A percentile compares a stretch with the other conserved stretches of the same genome.
Evolutionary conservation across 441 rosid genomes (phyloP).

Genomic region (Mallotus repandus): DNA sequence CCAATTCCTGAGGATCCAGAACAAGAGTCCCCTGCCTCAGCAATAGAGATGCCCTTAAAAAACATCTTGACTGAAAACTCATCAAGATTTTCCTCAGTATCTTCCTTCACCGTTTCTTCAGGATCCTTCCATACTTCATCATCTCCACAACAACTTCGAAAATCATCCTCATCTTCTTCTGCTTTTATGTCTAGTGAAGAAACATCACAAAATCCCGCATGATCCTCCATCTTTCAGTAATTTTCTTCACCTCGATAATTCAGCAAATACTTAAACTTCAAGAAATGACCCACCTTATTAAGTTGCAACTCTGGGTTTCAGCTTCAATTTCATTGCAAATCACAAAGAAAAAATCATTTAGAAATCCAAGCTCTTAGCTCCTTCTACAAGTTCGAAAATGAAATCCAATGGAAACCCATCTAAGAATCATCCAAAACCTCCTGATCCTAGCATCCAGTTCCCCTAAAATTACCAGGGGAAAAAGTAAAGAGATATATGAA

Average conservation of each 20-base stretch:
- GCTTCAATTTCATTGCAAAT: conserved; percentile 17
- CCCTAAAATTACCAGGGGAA: conserved; percentile 6
- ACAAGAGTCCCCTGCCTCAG: conserved; percentile 49
- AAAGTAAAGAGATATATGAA: not conserved
- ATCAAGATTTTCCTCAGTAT: conserved; percentile 43
- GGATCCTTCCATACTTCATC: conserved; percentile 79
- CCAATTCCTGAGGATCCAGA: conserved; percentile 83
- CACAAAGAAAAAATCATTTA: conserved; percentile 4
- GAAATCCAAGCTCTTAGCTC: conserved; percentile 9
- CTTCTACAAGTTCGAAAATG: conserved; percentile 8
- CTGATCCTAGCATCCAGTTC: conserved; percentile 17
- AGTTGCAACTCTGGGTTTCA: conserved; percentile 23
- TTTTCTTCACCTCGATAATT: conserved; percentile 1
- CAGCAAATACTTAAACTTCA: conserved; percentile 23
- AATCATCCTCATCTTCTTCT: conserved; percentile 85
- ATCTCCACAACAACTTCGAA: conserved; percentile 88
- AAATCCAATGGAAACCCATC: conserved; percentile 20
- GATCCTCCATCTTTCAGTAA: conserved; percentile 48
- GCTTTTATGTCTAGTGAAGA: conserved; percentile 33
- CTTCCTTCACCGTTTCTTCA: conserved; percentile 56
- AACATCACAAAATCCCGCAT: conserved; percentile 32
- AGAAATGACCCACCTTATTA: conserved; percentile 21
- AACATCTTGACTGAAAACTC: conserved; percentile 78
- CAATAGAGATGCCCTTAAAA: conserved; percentile 75
- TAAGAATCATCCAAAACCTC: conserved; percentile 6